Conservation (phyloP, 1,284 basidiomycete genomes). For the Pseudozyma sp. region DNA sequence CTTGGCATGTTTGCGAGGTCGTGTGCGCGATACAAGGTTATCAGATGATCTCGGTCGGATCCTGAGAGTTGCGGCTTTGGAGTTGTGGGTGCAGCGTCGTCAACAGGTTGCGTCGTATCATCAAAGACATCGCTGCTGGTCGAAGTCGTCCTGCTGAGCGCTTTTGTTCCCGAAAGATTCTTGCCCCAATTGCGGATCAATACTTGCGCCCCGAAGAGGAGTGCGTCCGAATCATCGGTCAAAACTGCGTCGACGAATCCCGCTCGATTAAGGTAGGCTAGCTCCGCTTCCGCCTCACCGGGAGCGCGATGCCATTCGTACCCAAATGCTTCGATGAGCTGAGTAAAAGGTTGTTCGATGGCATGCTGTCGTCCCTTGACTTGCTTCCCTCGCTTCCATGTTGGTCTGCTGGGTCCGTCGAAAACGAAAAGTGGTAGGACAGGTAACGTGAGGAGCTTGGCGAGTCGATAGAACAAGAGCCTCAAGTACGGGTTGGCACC, state of each 20-base stretch:
- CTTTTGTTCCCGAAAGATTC: slow-evolving; percentile 34
- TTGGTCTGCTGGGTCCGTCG: slow-evolving; percentile 87
- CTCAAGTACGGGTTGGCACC: slow-evolving; percentile 72
- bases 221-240: slow-evolving; percentile 92
- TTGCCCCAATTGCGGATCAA: slow-evolving; percentile 77
- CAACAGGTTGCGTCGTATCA: background rate
- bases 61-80: slow-evolving; percentile 19
- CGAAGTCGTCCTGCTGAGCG: slow-evolving; percentile 22
- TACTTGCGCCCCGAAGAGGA: slow-evolving; percentile 85
- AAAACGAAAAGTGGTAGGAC: slow-evolving; percentile 92
- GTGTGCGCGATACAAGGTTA: slow-evolving; percentile 13
- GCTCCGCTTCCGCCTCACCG: slow-evolving; percentile 95
- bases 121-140: slow-evolving; percentile 26
- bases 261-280: slow-evolving; percentile 84
- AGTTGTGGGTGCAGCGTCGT: background rate
- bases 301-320: slow-evolving; percentile 79
- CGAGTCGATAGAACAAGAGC: slow-evolving; percentile 72
- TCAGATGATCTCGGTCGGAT: slow-evolving; percentile 27
- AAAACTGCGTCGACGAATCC: slow-evolving; percentile 89
- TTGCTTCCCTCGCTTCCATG: slow-evolving; percentile 82
- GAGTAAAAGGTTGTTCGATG: slow-evolving; percentile 44
- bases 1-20: slow-evolving; percentile 13
- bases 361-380: slow-evolving; percentile 71
- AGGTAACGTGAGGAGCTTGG: slow-evolving; percentile 80
- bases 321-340: slow-evolving; percentile 87